phyloP scores from a whole-genome alignment of 202 grass and related monocot genomes.

The Elaeis oleifera region DNA sequence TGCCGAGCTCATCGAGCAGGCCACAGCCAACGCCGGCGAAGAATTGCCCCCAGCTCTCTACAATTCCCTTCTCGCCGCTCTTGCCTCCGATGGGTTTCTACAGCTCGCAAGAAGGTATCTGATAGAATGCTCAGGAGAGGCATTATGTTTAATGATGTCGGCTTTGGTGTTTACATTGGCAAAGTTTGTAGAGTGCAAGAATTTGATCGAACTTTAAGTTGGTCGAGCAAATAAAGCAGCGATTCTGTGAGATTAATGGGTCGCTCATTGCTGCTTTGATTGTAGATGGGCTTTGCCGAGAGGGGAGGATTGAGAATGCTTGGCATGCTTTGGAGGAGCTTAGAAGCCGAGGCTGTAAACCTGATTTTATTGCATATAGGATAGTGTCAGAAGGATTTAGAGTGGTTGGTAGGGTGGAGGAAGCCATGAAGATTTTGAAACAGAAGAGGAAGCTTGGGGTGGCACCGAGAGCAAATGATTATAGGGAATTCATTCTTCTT shows the following conservation, averaged over 20 bases:
- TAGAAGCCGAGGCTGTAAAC: slow-evolving; percentile 45
- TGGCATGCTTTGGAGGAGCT: slow-evolving; percentile 54
- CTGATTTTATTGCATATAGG: slow-evolving; percentile 78
- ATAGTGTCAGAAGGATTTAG: slow-evolving; percentile 61
- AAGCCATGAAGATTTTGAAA: slow-evolving; percentile 64
- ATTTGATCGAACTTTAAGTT: slow-evolving; percentile 27
- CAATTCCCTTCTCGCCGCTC: slow-evolving; percentile 50
- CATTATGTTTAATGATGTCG: slow-evolving; percentile 32
- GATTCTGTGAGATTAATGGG: slow-evolving; percentile 20
- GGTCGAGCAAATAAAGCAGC: slow-evolving; percentile 28
- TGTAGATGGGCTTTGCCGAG: slow-evolving; percentile 41
- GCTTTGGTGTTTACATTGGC: slow-evolving; percentile 59
- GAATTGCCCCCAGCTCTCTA: slow-evolving; percentile 26
- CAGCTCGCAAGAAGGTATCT: slow-evolving; percentile 40
- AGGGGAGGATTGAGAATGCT: slow-evolving; percentile 53
- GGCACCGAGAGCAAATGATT: slow-evolving; percentile 62
- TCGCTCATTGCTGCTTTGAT: slow-evolving; percentile 51
- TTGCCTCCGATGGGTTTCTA: slow-evolving; percentile 37
- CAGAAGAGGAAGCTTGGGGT: slow-evolving; percentile 84
- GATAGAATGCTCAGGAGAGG: slow-evolving; percentile 38
- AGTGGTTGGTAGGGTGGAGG: slow-evolving; percentile 30
- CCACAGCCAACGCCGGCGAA: not conserved
- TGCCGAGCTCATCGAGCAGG: slow-evolving; percentile 32
- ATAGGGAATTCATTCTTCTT: slow-evolving; percentile 44
- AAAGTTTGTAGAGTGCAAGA: slow-evolving; percentile 25